Conservation (phyloP, 176 grass and related monocot species). For the Oryza glaberrima region DNA sequence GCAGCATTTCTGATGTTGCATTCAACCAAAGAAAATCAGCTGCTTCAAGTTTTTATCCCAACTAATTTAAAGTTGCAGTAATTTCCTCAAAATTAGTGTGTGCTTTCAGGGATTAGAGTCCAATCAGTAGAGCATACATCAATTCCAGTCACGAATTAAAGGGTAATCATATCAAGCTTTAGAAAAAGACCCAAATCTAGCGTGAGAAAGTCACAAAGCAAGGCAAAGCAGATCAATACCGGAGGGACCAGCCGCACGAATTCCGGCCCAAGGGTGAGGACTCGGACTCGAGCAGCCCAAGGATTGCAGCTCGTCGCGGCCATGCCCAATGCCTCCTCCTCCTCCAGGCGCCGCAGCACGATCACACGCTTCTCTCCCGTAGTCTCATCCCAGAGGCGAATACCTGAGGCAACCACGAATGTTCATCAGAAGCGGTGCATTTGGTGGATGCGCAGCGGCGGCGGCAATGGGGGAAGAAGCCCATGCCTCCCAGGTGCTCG, state of each 20-base stretch:
- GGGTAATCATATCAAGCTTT: neutral
- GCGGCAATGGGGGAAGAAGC: neutral
- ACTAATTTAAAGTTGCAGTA: neutral
- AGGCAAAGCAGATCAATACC: slow-evolving; percentile 23
- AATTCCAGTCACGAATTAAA: neutral
- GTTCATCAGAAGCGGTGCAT: neutral
- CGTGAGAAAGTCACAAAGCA: neutral
- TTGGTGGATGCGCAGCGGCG: too few species aligned
- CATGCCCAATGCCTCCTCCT: neutral
- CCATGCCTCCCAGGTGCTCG: neutral
- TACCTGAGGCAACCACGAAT: neutral
- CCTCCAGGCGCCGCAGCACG: neutral
- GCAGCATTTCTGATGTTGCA: neutral
- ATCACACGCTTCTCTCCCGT: neutral
- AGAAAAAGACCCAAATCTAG: neutral
- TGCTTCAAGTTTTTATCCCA: neutral
- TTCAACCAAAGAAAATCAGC: neutral
- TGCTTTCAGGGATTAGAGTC: neutral
- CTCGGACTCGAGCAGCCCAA: neutral
- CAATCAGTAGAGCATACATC: neutral
- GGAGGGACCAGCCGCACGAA: neutral
- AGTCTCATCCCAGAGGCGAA: neutral
- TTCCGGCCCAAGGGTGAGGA: neutral
- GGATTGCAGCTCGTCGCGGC: neutral
- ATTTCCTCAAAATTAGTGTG: neutral